phyloP scores from a whole-genome alignment of 1,284 basidiomycete species.

The Cryptococcus sp. region DNA sequence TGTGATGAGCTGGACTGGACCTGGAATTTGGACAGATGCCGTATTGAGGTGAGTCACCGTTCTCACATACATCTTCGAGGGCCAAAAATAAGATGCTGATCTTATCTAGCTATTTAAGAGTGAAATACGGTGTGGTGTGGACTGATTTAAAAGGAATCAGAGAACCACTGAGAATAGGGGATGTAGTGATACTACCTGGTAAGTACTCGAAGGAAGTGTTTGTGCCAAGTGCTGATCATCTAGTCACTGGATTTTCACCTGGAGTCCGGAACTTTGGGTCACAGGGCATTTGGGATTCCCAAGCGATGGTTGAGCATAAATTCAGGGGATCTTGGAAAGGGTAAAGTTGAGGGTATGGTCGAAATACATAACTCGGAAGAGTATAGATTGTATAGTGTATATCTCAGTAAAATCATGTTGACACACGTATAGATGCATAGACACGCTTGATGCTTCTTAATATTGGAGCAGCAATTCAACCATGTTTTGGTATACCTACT shows the following conservation, averaged over 20 bases:
- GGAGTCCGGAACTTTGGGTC: slow-evolving; percentile 47
- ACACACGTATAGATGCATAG: no score
- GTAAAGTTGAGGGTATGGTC: no score
- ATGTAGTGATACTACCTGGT: slow-evolving; percentile 44
- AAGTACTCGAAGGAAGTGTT: background rate
- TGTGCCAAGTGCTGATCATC: background rate
- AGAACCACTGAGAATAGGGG: slow-evolving; percentile 42
- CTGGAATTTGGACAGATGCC: slow-evolving; percentile 46
- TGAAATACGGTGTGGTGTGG: slow-evolving; percentile 40
- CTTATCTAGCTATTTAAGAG: slow-evolving; percentile 30
- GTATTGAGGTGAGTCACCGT: slow-evolving; percentile 25
- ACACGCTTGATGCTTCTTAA: no score
- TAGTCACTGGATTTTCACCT: slow-evolving; percentile 47
- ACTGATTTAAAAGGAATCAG: slow-evolving; percentile 36
- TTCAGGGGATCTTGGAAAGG: slow-evolving; percentile 39
- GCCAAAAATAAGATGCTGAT: background rate
- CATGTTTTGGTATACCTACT: no score
- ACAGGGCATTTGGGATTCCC: slow-evolving; percentile 17
- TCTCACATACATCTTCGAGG: no score
- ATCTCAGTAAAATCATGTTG: no score
- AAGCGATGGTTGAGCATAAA: slow-evolving; percentile 44
- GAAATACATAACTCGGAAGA: no score
- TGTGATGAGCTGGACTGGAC: slow-evolving; percentile 47
- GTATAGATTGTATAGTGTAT: no score
- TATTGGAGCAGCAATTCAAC: no score